A percentile compares a stretch with the other conserved stretches of the same genome.
phyloP scores from a whole-genome alignment of 768 basidiomycete genomes.

The Lentinus tigrinus region DNA sequence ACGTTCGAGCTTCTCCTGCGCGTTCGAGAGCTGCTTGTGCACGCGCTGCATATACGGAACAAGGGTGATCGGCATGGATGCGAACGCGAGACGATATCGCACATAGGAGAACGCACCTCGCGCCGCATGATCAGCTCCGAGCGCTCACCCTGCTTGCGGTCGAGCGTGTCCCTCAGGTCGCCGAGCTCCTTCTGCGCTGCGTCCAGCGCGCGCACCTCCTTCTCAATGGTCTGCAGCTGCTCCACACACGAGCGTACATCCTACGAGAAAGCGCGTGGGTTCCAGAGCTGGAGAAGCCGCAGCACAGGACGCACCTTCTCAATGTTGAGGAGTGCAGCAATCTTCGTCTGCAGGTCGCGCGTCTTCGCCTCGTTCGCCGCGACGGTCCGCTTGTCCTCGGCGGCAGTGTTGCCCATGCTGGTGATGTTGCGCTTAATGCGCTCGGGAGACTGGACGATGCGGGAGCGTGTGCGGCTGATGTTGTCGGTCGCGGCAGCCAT shows the following conservation, averaged over 20 bases:
- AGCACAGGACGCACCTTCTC: slow-evolving; percentile 55
- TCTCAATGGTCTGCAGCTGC: slow-evolving; percentile 72
- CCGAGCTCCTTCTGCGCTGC: slow-evolving; percentile 63
- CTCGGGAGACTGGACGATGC: slow-evolving; percentile 91
- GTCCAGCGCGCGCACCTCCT: slow-evolving; percentile 64
- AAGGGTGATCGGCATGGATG: not conserved
- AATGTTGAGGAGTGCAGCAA: slow-evolving; percentile 65
- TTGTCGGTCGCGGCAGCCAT: slow-evolving; percentile 56
- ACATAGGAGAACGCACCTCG: slow-evolving; percentile 47
- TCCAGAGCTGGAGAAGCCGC: no score
- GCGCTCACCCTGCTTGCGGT: slow-evolving; percentile 72
- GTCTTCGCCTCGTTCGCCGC: slow-evolving; percentile 69
- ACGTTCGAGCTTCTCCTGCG: slow-evolving; percentile 78
- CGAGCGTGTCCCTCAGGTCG: slow-evolving; percentile 66
- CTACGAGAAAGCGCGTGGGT: slow-evolving; percentile 33
- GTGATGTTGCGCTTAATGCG: slow-evolving; percentile 81
- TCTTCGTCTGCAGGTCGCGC: slow-evolving; percentile 74
- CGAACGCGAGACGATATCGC: not conserved
- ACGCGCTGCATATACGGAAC: slow-evolving; percentile 55
- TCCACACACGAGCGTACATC: slow-evolving; percentile 72
- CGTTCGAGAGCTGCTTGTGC: slow-evolving; percentile 77
- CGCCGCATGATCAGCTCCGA: slow-evolving; percentile 65
- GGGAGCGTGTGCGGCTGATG: slow-evolving; percentile 61
- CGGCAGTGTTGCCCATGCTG: slow-evolving; percentile 65
- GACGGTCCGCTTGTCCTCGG: slow-evolving; percentile 70